phyloP scores from a whole-genome alignment of 805 yeast genomes.

The Schwanniomyces vanrijiae region DNA sequence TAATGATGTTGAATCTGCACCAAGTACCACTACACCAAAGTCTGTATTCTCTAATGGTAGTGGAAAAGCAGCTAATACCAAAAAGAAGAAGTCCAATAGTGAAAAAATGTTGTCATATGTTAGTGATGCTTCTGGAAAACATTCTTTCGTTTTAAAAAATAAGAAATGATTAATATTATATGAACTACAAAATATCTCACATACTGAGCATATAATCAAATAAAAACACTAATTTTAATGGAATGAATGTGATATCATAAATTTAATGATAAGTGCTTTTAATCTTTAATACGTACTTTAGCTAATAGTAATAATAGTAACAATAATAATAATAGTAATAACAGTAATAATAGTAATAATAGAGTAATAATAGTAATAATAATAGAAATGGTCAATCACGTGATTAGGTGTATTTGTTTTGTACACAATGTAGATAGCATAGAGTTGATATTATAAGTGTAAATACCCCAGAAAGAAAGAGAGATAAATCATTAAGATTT shows the following conservation, averaged over 20 bases:
- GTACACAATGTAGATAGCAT: not conserved
- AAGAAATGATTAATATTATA: constrained; percentile 20
- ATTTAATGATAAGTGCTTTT: constrained; percentile 1
- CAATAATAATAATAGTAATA: too few relatives aligned
- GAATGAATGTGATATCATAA: not conserved
- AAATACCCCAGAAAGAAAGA: not conserved
- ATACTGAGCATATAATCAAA: too few relatives aligned
- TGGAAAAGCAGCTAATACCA: constrained; percentile 24
- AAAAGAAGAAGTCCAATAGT: constrained; percentile 14
- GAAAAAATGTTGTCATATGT: constrained; percentile 43
- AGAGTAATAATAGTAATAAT: not conserved
- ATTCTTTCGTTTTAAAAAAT: constrained; percentile 34
- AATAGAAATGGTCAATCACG: not conserved
- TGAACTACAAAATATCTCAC: not conserved
- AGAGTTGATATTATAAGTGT: not conserved
- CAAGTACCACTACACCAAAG: constrained; percentile 16
- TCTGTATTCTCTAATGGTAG: constrained; percentile 21
- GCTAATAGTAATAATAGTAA: not conserved
- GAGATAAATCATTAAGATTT: not conserved
- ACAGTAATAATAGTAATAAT: too few relatives aligned
- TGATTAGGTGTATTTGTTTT: not conserved
- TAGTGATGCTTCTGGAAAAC: constrained; percentile 40
- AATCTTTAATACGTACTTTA: constrained; percentile 1
- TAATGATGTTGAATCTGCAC: constrained; percentile 11
- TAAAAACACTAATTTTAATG: too few relatives aligned